phyloP scores from a whole-genome alignment of 257 asterid genomes.

The Scutellaria galericulata region DNA sequence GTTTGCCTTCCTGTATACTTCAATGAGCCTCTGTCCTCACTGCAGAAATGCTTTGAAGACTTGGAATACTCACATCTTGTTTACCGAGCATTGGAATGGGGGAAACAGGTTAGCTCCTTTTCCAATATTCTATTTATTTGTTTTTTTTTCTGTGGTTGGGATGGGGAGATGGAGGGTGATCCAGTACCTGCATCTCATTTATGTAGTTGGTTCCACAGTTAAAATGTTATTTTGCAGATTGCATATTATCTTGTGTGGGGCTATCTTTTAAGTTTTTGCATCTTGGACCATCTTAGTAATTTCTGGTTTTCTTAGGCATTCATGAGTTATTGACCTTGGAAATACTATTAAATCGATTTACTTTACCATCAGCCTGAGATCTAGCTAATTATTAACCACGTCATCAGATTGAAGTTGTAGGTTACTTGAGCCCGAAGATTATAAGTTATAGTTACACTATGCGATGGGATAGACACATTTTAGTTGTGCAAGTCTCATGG shows the following conservation, averaged over 20 bases:
- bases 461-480: neutral
- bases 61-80: constrained; percentile 93
- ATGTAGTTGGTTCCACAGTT: constrained; percentile 23
- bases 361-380: constrained; percentile 9
- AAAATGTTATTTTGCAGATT: constrained; percentile 16
- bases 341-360: constrained; percentile 19
- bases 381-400: constrained; percentile 16
- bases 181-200: constrained; percentile 20
- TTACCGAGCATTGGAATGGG: constrained; percentile 92
- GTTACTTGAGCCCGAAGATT: constrained; percentile 10
- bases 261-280: constrained; percentile 8
- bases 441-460: constrained; percentile 1
- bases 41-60: constrained; percentile 98
- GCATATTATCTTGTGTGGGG: neutral
- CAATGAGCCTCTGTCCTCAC: constrained; percentile 95
- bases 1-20: constrained; percentile 99
- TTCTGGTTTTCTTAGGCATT: constrained; percentile 10
- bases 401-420: neutral
- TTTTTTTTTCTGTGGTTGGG: neutral
- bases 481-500: neutral
- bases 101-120: constrained; percentile 71
- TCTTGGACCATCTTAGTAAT: constrained; percentile 15
- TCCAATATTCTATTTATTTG: constrained; percentile 28
- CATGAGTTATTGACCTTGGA: constrained; percentile 23
- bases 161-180: constrained; percentile 21